Base-by-base conservation (phyloP, 2,329 filamentous ascomycete species). In the Xylaria sp. region DNA sequence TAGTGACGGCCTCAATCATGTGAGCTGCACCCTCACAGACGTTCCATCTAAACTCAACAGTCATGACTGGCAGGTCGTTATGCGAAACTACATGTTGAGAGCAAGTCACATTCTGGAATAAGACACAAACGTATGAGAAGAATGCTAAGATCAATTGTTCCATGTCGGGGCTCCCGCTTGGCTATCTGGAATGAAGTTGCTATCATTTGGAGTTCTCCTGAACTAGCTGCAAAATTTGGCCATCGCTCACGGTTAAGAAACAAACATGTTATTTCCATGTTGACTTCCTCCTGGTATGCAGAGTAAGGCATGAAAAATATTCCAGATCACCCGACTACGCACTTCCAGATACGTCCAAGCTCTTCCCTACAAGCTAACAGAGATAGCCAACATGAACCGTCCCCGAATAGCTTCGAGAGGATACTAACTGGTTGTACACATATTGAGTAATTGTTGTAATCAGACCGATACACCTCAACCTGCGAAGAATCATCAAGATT, bases 151-250 rank as follows among this genome's bases (percentile, higher is more conserved):
- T 20, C 32, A 43, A 30, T n/a, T 13, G 46, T 28, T 43, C 8
- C 13, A 13, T 28, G 4, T 46, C 13, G 20, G 46, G 20, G 10
- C 28, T 10, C 48, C 20, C 9, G 12, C 28, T 20, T n/a, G 25
- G 23, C 12, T 39, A 15, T 23, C 39, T 52, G 58, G 50, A 62
- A 62, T 62, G 46, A 36, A 39, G n/a, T n/a, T 43, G 34, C 28
- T 18, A 15, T 50, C 18, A 9, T 48, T 48, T 48, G 20, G 45
- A 32, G 45, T 12, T 46, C 6, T n/a, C 43, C 28, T 45, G 9
- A 23, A 23, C n/a, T 4, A 23, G 23, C 41, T 45, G 12, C n/a
- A 23, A 45, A 9, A n/a, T 48, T 48, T 20, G 10, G 9, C n/a
- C n/a, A 4, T 46, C 43, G 13, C 9, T 23, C 4, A 4, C n/a